phyloP scores from a whole-genome alignment of 2,329 filamentous ascomycete species.

The Venturia pyrina region DNA sequence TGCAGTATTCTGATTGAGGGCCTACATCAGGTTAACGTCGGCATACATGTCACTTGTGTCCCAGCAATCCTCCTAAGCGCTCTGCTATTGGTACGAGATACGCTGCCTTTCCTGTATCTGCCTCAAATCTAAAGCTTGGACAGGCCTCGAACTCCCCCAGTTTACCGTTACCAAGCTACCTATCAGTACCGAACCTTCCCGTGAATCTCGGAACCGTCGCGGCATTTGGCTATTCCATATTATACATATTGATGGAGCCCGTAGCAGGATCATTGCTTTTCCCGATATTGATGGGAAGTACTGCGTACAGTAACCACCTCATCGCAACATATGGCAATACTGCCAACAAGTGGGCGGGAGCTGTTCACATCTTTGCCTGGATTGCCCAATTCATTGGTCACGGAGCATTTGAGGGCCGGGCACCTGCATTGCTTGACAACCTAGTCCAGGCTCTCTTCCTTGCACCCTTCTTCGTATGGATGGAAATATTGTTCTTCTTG shows the following conservation, averaged over 20 bases:
- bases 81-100: constrained; percentile 56
- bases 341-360: constrained; percentile 56
- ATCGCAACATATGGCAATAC: constrained; percentile 51
- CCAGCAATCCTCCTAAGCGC: constrained; percentile 63
- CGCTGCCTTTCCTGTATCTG: neutral
- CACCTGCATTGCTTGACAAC: constrained; percentile 84
- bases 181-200: constrained; percentile 45
- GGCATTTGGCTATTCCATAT: constrained; percentile 55
- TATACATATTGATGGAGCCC: constrained; percentile 89
- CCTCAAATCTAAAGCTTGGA: neutral
- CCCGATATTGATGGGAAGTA: constrained; percentile 63
- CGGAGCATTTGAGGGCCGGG: constrained; percentile 75
- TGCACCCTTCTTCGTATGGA: constrained; percentile 94
- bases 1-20: neutral
- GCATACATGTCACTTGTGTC: constrained; percentile 72
- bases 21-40: constrained; percentile 53
- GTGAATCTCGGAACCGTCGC: constrained; percentile 49
- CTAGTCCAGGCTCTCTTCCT: constrained; percentile 84
- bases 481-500: constrained; percentile 81
- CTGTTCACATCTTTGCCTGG: constrained; percentile 67
- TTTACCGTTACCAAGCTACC: constrained; percentile 42
- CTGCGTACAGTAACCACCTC: constrained; percentile 67
- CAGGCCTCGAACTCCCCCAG: constrained; percentile 49
- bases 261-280: constrained; percentile 75
- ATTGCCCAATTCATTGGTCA: constrained; percentile 86